Percentiles rank a stretch among this genome's conserved stretches.
These are phyloP conservation scores for Tolypocladium cylindrosporum DNA, from an alignment of 2,329 filamentous ascomycete species.

Conservation along the genomic window DNA sequence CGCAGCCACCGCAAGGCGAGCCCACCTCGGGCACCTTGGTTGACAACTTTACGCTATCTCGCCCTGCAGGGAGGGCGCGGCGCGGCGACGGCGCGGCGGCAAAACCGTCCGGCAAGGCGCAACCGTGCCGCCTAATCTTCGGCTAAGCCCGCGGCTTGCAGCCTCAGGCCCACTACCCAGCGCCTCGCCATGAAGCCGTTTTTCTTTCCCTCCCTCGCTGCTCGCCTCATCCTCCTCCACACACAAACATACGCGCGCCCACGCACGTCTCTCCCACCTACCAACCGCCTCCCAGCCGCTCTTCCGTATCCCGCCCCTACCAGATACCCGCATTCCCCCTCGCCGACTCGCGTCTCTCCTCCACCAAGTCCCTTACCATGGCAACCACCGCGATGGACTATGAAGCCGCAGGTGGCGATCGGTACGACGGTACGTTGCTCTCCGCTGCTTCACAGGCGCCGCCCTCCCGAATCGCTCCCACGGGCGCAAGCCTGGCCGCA, in stretches of 20 bases:
- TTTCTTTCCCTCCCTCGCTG: not conserved
- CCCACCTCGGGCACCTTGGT: not conserved
- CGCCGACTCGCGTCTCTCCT: not conserved
- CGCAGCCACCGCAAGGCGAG: too few relatives aligned
- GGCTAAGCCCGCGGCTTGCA: not conserved
- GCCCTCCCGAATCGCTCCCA: not conserved
- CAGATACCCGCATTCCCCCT: constrained; percentile 5
- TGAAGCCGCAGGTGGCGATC: constrained; percentile 56
- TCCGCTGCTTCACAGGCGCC: constrained; percentile 2
- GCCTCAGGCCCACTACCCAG: not conserved
- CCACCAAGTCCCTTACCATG: constrained; percentile 27
- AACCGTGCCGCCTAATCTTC: not conserved
- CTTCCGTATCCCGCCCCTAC: not conserved
- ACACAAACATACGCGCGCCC: not conserved
- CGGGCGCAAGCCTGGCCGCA: not conserved
- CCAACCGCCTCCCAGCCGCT: not conserved
- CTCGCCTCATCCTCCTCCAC: not conserved
- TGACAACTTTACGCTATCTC: not conserved
- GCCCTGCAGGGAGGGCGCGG: not conserved
- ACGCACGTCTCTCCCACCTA: not conserved
- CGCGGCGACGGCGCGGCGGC: not conserved
- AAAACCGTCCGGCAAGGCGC: not conserved
- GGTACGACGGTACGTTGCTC: constrained; percentile 47
- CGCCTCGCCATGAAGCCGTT: not conserved
- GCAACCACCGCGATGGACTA: constrained; percentile 61